These are phyloP conservation scores for Talaromyces amestolkiae DNA, from an alignment of 2,329 filamentous ascomycete genomes.

Conservation along the genomic window DNA sequence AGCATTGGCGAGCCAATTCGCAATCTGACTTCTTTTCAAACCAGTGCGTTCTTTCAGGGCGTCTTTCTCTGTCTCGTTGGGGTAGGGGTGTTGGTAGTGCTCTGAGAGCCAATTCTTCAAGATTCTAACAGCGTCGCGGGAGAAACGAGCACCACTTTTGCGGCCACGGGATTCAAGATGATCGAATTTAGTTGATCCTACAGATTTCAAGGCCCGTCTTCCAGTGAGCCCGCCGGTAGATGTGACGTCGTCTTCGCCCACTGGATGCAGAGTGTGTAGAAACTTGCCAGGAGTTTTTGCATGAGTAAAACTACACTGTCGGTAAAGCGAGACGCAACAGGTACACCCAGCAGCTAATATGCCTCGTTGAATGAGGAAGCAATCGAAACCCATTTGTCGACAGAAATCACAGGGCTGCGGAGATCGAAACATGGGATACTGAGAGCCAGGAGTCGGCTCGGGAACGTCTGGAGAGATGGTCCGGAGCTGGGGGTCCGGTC, in stretches of 20 bases:
- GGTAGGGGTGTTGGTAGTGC: constrained; percentile 80
- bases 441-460: constrained; percentile 23
- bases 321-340: constrained; percentile 48
- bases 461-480: constrained; percentile 24
- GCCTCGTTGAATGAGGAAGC: constrained; percentile 46
- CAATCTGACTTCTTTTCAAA: constrained; percentile 77
- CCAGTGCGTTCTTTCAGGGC: constrained; percentile 74
- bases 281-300: constrained; percentile 41
- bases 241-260: constrained; percentile 43
- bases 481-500: constrained; percentile 13
- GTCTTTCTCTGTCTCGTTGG: constrained; percentile 82
- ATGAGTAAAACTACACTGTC: constrained; percentile 49
- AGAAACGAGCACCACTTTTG: constrained; percentile 74
- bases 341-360: constrained; percentile 47
- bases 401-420: constrained; percentile 49
- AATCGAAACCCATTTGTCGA: constrained; percentile 46
- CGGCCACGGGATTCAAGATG: constrained; percentile 44
- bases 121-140: constrained; percentile 73
- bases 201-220: constrained; percentile 42
- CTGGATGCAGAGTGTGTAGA: constrained; percentile 45
- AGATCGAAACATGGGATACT: constrained; percentile 46
- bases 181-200: constrained; percentile 33
- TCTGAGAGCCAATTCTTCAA: constrained; percentile 81
- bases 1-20: constrained; percentile 90
- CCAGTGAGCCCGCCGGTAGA: constrained; percentile 40